Evolutionary conservation across 2,329 filamentous ascomycete genomes (phyloP).

Genomic region (Cyanodermella asteris): DNA sequence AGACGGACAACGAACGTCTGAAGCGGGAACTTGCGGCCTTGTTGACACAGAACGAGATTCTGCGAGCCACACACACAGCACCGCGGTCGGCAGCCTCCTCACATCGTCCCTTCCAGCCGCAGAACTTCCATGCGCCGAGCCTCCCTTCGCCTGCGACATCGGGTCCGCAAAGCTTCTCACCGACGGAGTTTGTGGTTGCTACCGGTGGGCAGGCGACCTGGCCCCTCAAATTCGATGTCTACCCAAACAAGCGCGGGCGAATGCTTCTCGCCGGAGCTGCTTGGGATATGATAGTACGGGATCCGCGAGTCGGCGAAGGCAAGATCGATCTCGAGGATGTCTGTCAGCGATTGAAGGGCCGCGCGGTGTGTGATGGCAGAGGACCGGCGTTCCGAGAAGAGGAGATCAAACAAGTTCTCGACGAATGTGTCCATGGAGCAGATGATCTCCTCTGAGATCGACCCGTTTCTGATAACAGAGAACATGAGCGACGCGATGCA

Average conservation of each 20-base stretch:
- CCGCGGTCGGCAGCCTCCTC: constrained; percentile 17
- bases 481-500: too few species aligned
- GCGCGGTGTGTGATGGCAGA: constrained; percentile 38
- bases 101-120: constrained; percentile 13
- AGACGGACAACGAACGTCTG: constrained; percentile 67
- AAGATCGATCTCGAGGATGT: constrained; percentile 65
- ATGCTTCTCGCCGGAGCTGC: constrained; percentile 56
- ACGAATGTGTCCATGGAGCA: too few species aligned
- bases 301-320: constrained; percentile 55
- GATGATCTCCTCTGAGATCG: too few species aligned
- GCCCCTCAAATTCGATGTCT: constrained; percentile 46
- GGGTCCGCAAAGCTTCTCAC: constrained; percentile 49
- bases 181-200: constrained; percentile 35
- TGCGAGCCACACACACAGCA: constrained; percentile 50
- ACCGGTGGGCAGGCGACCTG: constrained; percentile 31
- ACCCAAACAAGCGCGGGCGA: constrained; percentile 40
- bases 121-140: constrained; percentile 3
- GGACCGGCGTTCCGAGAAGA: too few species aligned
- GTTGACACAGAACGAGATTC: constrained; percentile 77
- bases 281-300: constrained; percentile 74
- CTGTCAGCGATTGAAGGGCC: constrained; percentile 52
- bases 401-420: too few species aligned
- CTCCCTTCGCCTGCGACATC: constrained; percentile 25
- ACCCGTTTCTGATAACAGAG: too few species aligned
- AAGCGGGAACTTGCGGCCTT: constrained; percentile 67